Base-by-base conservation (phyloP, 108 stramenopile species). In the Pelagomonas calceolata region DNA sequence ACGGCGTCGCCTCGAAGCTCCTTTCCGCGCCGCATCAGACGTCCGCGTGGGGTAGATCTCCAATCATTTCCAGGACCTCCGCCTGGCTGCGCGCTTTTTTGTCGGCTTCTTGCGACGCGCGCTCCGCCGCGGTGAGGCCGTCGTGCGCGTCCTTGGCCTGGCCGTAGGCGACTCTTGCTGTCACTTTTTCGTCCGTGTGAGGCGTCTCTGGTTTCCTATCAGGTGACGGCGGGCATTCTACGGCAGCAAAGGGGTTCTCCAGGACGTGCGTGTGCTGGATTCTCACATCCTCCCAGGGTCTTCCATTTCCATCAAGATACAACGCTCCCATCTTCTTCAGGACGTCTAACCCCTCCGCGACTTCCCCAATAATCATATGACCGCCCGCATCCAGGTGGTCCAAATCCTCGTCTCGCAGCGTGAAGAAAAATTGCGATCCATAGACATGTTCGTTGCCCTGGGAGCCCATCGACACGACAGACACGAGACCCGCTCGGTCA, bases 11-110 rank as follows among this genome's bases (percentile, higher is more conserved):
- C 29, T 29, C 29, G 26, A 29, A 36, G 35, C n/a, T 29, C 26
- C 29, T 29, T n/a, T 29, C n/a, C n/a, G n/a, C n/a, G n/a, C n/a
- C n/a, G n/a, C n/a, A n/a, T n/a, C n/a, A n/a, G n/a, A 87, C 82
- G 37, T 92, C 92, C 4, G 92, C 92, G 30, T 78, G 75, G 5
- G 91, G 91, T 34, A 91, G 68, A 73, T 93, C 95, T 0, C 95
- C 98, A 46, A 97, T 76, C 94, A 99, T 97, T 85, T 99, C 98
- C 51, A 99, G 81, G 31, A 98, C 93, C 43, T 97, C 94, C 4
- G 98, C 97, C 21, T 93, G 83, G n/a, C 80, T 78, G 71, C 92
- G 85, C 37, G 89, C 93, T 71, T 94, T 90, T 65, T 89, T 66
- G 37, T 66, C 65, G 34, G 35, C 73, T 37, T 16, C 37, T 15